Conservation (phyloP, 208 protist species). For the Trypanosoma rangeli region DNA sequence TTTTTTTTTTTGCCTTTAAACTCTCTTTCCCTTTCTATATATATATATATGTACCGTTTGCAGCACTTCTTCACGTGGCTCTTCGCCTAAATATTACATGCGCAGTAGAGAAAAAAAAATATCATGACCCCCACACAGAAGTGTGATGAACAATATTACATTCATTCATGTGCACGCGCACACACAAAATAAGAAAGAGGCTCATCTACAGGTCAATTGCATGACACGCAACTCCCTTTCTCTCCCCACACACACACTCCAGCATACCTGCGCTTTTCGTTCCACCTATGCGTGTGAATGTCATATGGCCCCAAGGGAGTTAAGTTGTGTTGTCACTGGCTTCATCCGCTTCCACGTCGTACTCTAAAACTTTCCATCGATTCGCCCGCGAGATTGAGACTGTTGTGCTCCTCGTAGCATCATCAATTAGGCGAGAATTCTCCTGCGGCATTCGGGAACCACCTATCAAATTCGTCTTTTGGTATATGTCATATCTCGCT, state of each 20-base stretch:
- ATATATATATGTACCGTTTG: too few relatives aligned
- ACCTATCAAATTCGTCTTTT: not conserved
- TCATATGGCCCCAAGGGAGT: not conserved
- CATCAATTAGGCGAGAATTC: not conserved
- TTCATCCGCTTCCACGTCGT: constrained; percentile 47
- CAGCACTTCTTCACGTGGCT: not conserved
- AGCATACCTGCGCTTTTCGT: not conserved
- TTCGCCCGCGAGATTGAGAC: constrained; percentile 32
- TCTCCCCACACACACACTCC: not conserved
- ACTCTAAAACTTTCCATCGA: constrained; percentile 82
- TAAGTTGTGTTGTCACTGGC: constrained; percentile 15
- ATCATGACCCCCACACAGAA: not conserved
- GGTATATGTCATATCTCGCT: constrained; percentile 2
- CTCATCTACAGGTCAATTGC: not conserved
- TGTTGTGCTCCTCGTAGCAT: constrained; percentile 22
- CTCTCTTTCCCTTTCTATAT: too few relatives aligned
- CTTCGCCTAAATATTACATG: not conserved
- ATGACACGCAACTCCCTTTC: not conserved
- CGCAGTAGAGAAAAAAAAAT: not conserved
- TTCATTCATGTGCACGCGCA: not conserved
- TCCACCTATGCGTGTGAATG: not conserved
- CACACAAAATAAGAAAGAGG: not conserved
- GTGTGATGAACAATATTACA: not conserved
- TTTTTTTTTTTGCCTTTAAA: too few relatives aligned
- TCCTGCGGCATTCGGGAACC: not conserved